Percentiles rank a stretch among this genome's conserved stretches.
These are phyloP conservation scores for Diaporthe sp. DNA, from an alignment of 2,329 filamentous ascomycete species.

Conservation along the genomic window DNA sequence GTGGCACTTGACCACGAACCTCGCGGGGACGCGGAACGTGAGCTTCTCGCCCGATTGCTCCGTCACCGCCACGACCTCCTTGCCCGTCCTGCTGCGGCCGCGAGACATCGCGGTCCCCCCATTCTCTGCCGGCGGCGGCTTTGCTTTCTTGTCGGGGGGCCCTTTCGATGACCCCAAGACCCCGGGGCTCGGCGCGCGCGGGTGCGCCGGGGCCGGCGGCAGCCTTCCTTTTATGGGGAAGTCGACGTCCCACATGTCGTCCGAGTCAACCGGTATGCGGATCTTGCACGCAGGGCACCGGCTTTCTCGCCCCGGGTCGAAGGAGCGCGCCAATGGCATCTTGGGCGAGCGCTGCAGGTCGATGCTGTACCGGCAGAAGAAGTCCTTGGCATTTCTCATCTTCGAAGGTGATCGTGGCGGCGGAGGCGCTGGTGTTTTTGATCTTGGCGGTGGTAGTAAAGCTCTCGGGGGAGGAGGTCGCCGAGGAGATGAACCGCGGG, in stretches of 20 bases:
- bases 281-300: constrained; percentile 48
- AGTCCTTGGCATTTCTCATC: constrained; percentile 19
- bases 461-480: constrained; percentile 29
- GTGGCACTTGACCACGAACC: constrained; percentile 56
- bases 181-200: constrained; percentile 39
- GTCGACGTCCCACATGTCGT: constrained; percentile 50
- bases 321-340: constrained; percentile 44
- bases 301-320: constrained; percentile 42
- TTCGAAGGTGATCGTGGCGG: constrained; percentile 40
- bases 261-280: constrained; percentile 46
- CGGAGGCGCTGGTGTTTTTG: constrained; percentile 32
- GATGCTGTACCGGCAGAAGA: constrained; percentile 53
- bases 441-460: constrained; percentile 29
- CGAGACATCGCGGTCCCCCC: constrained; percentile 37
- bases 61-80: constrained; percentile 43
- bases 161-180: constrained; percentile 46
- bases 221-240: constrained; percentile 43
- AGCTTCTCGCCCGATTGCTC: constrained; percentile 50
- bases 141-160: constrained; percentile 22
- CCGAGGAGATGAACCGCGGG: constrained; percentile 32
- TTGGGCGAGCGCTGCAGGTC: constrained; percentile 48
- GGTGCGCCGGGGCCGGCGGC: constrained; percentile 28
- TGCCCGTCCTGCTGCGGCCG: constrained; percentile 37
- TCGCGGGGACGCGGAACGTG: constrained; percentile 46
- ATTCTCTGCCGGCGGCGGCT: constrained; percentile 37